Evolutionary conservation across 129 eudicot species (phyloP), one percentile per base, ranked within the genome.

Genomic region (Artemisia argyi): DNA sequence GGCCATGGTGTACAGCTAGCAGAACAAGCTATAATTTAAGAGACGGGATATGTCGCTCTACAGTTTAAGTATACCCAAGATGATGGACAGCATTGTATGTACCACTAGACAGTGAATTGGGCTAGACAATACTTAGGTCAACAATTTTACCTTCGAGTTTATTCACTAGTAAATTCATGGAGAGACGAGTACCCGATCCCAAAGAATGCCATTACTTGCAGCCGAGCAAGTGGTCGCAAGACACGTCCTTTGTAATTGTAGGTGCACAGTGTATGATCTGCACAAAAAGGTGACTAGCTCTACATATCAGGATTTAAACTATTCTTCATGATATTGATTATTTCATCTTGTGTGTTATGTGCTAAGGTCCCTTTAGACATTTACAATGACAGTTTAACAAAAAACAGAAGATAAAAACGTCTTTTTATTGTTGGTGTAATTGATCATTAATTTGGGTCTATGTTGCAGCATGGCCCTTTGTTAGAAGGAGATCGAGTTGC

Each of bases 121-220:
- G 96, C 85, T 7, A 79, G 96, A 49, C 96, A 90, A 74, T 93
- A 93, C 76, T 69, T 93, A 50, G 98, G 98, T 4, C 98, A 93
- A 73, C 98, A 93, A 18, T 89, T 93, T 68, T 89, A 93, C 15
- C 73, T 93, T 19, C 77, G 96, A 42, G 98, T 93, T 44, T 93
- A 93, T 77, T 83, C 98, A 2, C 76, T 87, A 3, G 88, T 89
- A 18, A 81, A 70, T 12, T 93, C 96, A 4, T 85, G 79, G 84
- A 86, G 98, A 73, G 98, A 93, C 50, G 96, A 87, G 71, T 78
- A 74, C 52, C 97, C 98, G 10, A 93, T 93, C 60, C 98, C 97
- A 0, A 89, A 72, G 76, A 93, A 89, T 54, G 97, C 97, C 0
- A 88, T 93, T 76, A 90, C 89, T 26, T 93, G 98, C 68, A 97